Percentiles rank a stretch among this genome's conserved stretches.
These are phyloP conservation scores for Penicillium soppii DNA, from an alignment of 495 filamentous ascomycete species.

Conservation along the genomic window DNA sequence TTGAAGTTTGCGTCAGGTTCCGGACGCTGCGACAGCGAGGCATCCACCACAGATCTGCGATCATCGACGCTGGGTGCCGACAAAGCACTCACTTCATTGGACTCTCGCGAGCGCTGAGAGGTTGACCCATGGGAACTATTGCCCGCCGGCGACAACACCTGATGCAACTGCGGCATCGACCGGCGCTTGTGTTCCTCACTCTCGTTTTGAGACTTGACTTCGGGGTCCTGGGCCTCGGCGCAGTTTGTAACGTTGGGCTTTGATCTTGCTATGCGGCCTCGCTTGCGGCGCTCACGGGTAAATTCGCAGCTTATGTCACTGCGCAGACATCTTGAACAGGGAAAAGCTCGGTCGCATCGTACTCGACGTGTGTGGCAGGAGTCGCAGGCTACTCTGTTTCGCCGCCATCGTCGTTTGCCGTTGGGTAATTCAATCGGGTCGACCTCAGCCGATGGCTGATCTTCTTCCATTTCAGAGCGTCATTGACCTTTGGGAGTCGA, in stretches of 20 bases:
- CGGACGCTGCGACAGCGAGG: conserved; percentile 15
- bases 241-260: conserved; percentile 5
- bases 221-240: not conserved
- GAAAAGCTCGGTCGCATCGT: conserved; percentile 50
- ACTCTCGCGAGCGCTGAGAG: conserved; percentile 31
- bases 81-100: conserved; percentile 31
- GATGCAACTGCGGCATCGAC: conserved; percentile 1
- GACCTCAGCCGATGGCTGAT: conserved; percentile 19
- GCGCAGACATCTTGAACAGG: conserved; percentile 45
- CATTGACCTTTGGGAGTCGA: too few species aligned
- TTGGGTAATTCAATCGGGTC: conserved; percentile 29
- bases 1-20: conserved; percentile 17
- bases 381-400: conserved; percentile 48
- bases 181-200: conserved; percentile 13
- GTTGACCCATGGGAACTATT: conserved; percentile 30
- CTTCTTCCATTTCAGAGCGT: conserved; percentile 39
- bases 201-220: too few species aligned
- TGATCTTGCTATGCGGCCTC: conserved; percentile 44
- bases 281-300: conserved; percentile 45
- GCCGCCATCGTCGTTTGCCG: conserved; percentile 46
- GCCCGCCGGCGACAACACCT: conserved; percentile 19
- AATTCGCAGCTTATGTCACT: conserved; percentile 46
- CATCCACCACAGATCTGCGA: conserved; percentile 25
- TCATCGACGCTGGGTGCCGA: conserved; percentile 38
- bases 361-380: conserved; percentile 47